These are phyloP conservation scores for Kondoa malvinella DNA, from an alignment of 768 basidiomycete species.

Conservation along the genomic window DNA sequence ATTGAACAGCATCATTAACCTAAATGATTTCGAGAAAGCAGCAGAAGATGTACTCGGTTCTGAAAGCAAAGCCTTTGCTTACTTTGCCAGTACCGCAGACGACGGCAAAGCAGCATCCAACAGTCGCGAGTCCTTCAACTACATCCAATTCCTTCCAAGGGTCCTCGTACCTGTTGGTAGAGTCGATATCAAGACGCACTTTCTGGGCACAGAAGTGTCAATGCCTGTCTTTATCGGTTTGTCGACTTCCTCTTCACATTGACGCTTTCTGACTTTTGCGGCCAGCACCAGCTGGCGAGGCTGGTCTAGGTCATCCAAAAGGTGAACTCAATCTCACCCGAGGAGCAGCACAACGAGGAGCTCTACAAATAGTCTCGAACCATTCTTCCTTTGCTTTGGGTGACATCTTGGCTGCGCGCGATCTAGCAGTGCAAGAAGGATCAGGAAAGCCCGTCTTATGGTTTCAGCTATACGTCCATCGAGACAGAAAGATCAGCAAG, in stretches of 20 bases:
- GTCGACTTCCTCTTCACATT: not conserved
- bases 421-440: not conserved
- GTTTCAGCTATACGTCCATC: constrained; percentile 18
- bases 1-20: not conserved
- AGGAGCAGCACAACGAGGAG: constrained; percentile 47
- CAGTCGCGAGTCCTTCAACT: not conserved
- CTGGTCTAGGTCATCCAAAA: constrained; percentile 59
- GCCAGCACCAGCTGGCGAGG: not conserved
- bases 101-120: not conserved
- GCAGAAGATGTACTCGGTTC: not conserved
- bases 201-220: not conserved
- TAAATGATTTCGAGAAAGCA: not conserved
- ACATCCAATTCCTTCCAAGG: not conserved
- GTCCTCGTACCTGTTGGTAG: not conserved
- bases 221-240: not conserved
- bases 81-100: not conserved
- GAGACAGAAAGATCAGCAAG: constrained; percentile 20
- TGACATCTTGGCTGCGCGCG: constrained; percentile 22
- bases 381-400: constrained; percentile 32
- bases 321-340: constrained; percentile 73
- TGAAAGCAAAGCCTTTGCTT: not conserved
- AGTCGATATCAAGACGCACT: not conserved
- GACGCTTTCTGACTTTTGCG: no score
- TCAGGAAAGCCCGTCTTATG: constrained; percentile 6
- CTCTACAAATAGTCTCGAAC: constrained; percentile 48